A percentile compares a stretch with the other conserved stretches of the same genome.
These are phyloP conservation scores for Solanum pimpinellifolium DNA, from an alignment of 257 asterid species.

Conservation along the genomic window DNA sequence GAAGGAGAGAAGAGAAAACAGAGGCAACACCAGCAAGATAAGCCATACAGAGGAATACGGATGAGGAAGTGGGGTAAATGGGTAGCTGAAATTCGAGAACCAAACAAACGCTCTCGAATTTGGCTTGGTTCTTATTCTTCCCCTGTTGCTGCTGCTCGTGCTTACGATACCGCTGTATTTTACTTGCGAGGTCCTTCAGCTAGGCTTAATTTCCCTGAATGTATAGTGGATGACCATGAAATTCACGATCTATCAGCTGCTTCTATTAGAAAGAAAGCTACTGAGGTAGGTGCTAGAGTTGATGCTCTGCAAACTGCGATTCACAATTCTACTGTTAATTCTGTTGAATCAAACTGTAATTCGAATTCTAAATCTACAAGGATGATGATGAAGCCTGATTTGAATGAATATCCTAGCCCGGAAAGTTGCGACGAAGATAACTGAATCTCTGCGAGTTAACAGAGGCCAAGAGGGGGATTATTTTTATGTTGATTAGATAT, in stretches of 20 bases:
- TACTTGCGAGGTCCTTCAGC: slow-evolving; percentile 76
- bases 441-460: not conserved
- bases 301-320: slow-evolving; percentile 47
- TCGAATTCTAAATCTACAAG: slow-evolving; percentile 11
- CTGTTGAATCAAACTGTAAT: not conserved
- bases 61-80: slow-evolving; percentile 98
- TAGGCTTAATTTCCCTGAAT: slow-evolving; percentile 76
- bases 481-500: not conserved
- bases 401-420: slow-evolving; percentile 79
- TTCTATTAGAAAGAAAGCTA: slow-evolving; percentile 63
- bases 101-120: slow-evolving; percentile 69
- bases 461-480: not conserved
- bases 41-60: slow-evolving; percentile 73
- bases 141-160: slow-evolving; percentile 88
- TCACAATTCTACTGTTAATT: not conserved
- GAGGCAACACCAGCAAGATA: slow-evolving; percentile 27
- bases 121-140: slow-evolving; percentile 89
- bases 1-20: slow-evolving; percentile 47
- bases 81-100: slow-evolving; percentile 93
- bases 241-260: slow-evolving; percentile 54
- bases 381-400: slow-evolving; percentile 42
- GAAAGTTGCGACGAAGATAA: slow-evolving; percentile 55
- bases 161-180: slow-evolving; percentile 81
- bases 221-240: slow-evolving; percentile 18
- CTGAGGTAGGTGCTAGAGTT: slow-evolving; percentile 85